phyloP scores from a whole-genome alignment of 441 rosid species.

The Corymbia citriodora region DNA sequence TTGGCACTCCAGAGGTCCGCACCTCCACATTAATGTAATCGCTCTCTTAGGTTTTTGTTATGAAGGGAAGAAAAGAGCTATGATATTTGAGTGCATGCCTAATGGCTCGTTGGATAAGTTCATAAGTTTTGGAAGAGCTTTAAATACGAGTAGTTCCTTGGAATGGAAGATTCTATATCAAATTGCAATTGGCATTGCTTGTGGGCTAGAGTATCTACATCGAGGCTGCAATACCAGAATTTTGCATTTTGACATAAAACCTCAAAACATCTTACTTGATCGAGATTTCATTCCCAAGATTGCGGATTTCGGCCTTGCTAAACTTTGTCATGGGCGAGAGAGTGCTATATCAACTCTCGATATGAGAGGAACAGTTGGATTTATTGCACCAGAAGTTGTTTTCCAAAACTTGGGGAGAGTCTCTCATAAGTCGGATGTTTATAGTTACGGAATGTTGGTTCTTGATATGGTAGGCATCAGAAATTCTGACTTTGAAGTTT shows the following conservation, averaged over 20 bases:
- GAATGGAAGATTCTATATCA: conserved; percentile 1
- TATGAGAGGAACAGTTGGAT: conserved; percentile 27
- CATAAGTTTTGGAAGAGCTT: no score
- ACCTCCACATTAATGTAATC: conserved; percentile 35
- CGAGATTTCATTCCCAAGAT: conserved; percentile 35
- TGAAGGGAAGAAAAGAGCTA: no score
- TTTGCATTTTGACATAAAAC: conserved; percentile 55
- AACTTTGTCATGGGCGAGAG: conserved; percentile 22
- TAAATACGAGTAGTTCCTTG: no score
- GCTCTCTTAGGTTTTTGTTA: not conserved
- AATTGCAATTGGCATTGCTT: conserved; percentile 6
- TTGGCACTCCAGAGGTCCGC: no score
- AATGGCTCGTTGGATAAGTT: no score
- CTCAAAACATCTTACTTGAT: conserved; percentile 41
- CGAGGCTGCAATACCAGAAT: conserved; percentile 47
- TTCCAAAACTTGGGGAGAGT: conserved; percentile 17
- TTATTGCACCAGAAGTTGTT: conserved; percentile 23
- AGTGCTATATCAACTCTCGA: conserved; percentile 19
- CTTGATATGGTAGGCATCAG: conserved; percentile 27
- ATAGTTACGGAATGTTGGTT: conserved; percentile 35
- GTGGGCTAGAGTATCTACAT: conserved; percentile 19
- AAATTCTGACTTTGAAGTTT: not conserved
- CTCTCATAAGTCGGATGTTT: conserved; percentile 32
- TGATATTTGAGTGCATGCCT: no score
- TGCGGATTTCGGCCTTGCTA: conserved; percentile 43